phyloP scores from a whole-genome alignment of 176 grass and related monocot species.

The Lolium perenne region DNA sequence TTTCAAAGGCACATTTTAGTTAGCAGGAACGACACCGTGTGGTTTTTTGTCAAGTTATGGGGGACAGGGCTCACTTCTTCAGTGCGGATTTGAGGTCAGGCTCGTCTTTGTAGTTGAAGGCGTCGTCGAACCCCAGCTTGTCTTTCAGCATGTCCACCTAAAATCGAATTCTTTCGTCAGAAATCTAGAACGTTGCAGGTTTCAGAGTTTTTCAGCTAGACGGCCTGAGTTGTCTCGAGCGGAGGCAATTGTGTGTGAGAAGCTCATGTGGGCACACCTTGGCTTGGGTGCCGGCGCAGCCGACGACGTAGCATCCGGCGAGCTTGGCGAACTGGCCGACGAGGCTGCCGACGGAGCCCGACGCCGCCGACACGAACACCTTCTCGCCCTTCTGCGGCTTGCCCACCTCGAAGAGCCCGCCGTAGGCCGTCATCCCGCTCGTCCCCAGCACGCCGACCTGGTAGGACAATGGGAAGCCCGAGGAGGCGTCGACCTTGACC shows the following conservation, averaged over 20 bases:
- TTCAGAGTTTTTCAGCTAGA: too few species aligned
- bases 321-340: constrained; percentile 76
- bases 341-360: constrained; percentile 63
- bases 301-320: constrained; percentile 64
- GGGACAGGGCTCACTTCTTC: constrained; percentile 20
- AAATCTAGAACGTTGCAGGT: neutral
- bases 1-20: neutral
- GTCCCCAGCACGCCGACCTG: constrained; percentile 36
- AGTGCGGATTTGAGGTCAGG: constrained; percentile 53
- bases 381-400: constrained; percentile 10
- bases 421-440: constrained; percentile 51
- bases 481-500: constrained; percentile 3
- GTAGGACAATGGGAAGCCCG: constrained; percentile 45
- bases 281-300: constrained; percentile 52
- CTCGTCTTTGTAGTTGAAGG: constrained; percentile 75
- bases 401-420: constrained; percentile 24
- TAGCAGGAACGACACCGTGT: neutral
- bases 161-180: neutral
- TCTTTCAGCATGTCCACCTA: constrained; percentile 53
- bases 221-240: too few species aligned
- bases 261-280: constrained; percentile 30
- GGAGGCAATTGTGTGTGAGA: too few species aligned
- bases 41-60: neutral
- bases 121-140: constrained; percentile 67
- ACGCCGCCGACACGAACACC: constrained; percentile 68